Base-by-base conservation (phyloP, 805 yeast genomes). In the Yarrowia bubula region DNA sequence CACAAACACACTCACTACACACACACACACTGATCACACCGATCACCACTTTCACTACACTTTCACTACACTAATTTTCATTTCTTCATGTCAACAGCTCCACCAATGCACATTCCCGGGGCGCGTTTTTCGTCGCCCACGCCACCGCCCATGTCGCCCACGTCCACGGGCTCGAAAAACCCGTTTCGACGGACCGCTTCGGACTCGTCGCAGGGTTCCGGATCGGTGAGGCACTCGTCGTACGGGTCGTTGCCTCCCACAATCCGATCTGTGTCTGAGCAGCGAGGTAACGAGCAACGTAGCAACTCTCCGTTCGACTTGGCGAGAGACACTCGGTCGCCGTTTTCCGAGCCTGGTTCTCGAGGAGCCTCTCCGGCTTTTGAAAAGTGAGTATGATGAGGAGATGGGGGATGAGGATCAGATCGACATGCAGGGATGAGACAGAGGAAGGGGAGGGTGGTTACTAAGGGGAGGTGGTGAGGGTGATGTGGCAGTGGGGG, bases 191-290 rank as follows among this genome's bases (percentile, higher is more conserved):
- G 64, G 18, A 47, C 47, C 3, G 64, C 51, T 5, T 58, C 64
- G 14, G 64, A 58, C 64, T 58, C 64, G 32, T 58, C 64, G 14
- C 64, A 58, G 51, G 64, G 62, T 17, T 39, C 48, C 31, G 46
- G 50, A 33, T 58, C 64, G 10, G 32, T 35, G 11, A 42, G 50
- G 11, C 51, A 43, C 33, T 33, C 35, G 35, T 33, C 51, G 13
- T 43, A 58, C 41, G 51, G 50, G 15, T 13, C 44, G 31, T 13
- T 43, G 28, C 50, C 15, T 15, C 42, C 50, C 35, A 33, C 51
- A 35, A 58, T 43, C 51, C 64, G 64, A 44, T 35, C 64, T 58
- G 41, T 58, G 51, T 44, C 64, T 17, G 64, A 58, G 13, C 64
- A 58, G 11, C 64, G 51, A 11, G 33, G 51, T 41, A 58, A 37